Evolutionary conservation across 2,329 filamentous ascomycete genomes (phyloP).

Genomic region (Aspergillus luchuensis): DNA sequence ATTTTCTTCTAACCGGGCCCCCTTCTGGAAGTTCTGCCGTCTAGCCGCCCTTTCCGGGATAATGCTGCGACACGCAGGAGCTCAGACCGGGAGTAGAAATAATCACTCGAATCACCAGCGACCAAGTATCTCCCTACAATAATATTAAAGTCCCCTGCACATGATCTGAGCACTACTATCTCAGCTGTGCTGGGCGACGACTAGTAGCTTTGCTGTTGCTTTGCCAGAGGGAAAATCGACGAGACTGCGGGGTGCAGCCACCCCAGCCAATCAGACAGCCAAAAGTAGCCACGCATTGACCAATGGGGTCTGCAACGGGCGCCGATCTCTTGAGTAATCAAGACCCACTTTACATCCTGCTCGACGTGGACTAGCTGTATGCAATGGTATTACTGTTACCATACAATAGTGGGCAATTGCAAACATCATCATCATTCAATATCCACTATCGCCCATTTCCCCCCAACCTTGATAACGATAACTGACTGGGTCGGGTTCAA

Average conservation of each 20-base stretch:
- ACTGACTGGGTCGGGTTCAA: background rate
- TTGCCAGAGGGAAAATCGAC: slow-evolving; percentile 3
- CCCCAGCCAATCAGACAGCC: background rate
- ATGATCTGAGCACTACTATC: background rate
- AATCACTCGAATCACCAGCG: background rate
- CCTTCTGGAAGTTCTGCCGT: background rate
- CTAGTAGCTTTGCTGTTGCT: background rate
- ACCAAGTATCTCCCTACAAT: background rate
- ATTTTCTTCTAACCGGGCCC: background rate
- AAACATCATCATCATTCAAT: background rate
- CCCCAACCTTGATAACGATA: slow-evolving; percentile 1
- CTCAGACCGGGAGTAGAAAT: background rate
- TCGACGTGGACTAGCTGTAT: background rate
- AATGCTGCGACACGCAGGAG: background rate
- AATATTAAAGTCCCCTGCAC: too few species aligned
- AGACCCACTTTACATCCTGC: background rate
- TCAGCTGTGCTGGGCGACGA: background rate
- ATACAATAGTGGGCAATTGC: background rate
- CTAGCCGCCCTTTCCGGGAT: background rate
- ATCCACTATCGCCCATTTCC: background rate
- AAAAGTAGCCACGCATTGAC: slow-evolving; percentile 13
- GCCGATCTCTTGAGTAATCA: slow-evolving; percentile 16
- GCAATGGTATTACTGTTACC: background rate
- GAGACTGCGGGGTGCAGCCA: slow-evolving; percentile 20
- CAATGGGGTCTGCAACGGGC: slow-evolving; percentile 12